Evolutionary conservation across 495 filamentous ascomycete species (phyloP).

Genomic region (Hypomontagnella submonticulosa): DNA sequence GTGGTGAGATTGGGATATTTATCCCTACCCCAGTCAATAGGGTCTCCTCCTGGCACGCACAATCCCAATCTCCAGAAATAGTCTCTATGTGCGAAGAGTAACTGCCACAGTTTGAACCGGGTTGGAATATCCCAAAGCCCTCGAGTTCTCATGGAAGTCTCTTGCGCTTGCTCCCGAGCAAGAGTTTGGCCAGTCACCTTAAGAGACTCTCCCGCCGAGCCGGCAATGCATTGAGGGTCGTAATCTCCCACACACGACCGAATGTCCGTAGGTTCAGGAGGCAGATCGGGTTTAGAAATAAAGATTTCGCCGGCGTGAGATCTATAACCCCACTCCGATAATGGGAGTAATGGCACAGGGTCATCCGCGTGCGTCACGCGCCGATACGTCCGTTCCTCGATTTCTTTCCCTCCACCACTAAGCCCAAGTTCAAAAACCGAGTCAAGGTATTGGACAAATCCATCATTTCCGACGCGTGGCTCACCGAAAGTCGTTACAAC

Average conservation of each 20-base stretch:
- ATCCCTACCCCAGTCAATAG: conserved; percentile 69
- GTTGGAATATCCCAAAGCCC: conserved; percentile 62
- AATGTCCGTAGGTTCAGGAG: conserved; percentile 75
- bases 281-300: conserved; percentile 75
- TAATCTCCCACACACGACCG: conserved; percentile 73
- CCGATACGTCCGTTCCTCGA: conserved; percentile 65
- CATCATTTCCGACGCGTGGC: conserved; percentile 82
- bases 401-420: conserved; percentile 33
- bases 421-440: conserved; percentile 68
- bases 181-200: conserved; percentile 26
- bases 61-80: conserved; percentile 95
- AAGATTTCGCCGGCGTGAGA: conserved; percentile 89
- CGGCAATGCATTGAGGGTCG: conserved; percentile 76
- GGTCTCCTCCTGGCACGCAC: conserved; percentile 87
- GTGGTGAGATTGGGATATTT: conserved; percentile 46
- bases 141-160: conserved; percentile 22
- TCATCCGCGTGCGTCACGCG: conserved; percentile 88
- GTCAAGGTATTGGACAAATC: conserved; percentile 75
- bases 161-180: conserved; percentile 36
- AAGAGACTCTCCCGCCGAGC: conserved; percentile 55
- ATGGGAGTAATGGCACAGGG: conserved; percentile 87
- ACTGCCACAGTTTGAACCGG: conserved; percentile 81
- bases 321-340: conserved; percentile 86
- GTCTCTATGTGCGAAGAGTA: conserved; percentile 95
- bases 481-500: conserved; percentile 93